Conservation (phyloP, 2,329 filamentous ascomycete genomes). For the Fusarium buxicola region DNA sequence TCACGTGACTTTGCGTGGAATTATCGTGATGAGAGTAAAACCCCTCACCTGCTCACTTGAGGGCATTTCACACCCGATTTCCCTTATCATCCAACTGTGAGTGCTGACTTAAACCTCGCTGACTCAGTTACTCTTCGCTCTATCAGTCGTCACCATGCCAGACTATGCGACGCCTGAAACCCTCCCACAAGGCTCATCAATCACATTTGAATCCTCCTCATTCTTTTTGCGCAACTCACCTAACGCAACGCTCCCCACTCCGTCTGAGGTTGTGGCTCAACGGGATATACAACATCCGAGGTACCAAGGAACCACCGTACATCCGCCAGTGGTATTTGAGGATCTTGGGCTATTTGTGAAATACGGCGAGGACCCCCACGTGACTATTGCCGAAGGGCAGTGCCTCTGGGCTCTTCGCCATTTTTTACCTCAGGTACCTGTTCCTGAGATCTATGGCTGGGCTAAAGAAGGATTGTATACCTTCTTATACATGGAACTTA, state of each 20-base stretch:
- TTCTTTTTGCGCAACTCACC: neutral
- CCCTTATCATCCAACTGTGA: no score
- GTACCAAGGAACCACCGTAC: neutral
- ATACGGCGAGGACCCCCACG: neutral
- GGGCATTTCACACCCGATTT: no score
- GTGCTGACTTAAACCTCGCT: no score
- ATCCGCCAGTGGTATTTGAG: slow-evolving; percentile 4
- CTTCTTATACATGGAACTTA: slow-evolving; percentile 21
- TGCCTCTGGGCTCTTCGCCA: neutral
- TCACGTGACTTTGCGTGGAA: no score
- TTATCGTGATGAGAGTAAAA: no score
- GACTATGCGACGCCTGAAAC: neutral
- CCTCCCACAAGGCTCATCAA: neutral
- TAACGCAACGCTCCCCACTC: neutral
- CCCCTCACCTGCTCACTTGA: no score
- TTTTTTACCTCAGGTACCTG: slow-evolving; percentile 1
- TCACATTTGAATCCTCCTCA: neutral
- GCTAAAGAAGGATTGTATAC: neutral
- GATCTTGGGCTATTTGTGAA: slow-evolving; percentile 31
- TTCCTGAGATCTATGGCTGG: slow-evolving; percentile 29
- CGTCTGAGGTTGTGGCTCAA: slow-evolving; percentile 6
- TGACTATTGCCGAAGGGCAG: neutral
- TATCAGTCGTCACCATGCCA: neutral
- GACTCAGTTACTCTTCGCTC: neutral
- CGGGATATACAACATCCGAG: neutral